Percentiles rank a stretch among this genome's conserved stretches.
phyloP scores from a whole-genome alignment of 1,284 basidiomycete genomes.

The Leccinum subrobustum region DNA sequence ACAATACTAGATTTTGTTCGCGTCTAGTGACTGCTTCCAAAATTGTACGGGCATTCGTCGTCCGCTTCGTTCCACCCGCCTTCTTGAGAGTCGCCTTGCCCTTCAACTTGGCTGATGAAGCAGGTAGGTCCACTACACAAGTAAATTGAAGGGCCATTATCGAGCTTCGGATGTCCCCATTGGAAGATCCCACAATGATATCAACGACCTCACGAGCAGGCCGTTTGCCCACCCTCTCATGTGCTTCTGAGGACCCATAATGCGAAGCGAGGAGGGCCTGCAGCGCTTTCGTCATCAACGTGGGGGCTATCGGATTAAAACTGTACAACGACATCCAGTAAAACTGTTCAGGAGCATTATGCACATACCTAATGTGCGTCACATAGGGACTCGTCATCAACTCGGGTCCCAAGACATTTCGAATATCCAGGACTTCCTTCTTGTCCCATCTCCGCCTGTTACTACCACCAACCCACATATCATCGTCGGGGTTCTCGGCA shows the following conservation, averaged over 20 bases:
- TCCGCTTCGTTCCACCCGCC: slow-evolving; percentile 1
- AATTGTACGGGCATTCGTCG: slow-evolving; percentile 34
- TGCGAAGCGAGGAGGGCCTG: slow-evolving; percentile 58
- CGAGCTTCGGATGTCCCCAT: slow-evolving; percentile 91
- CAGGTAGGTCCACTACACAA: slow-evolving; percentile 43
- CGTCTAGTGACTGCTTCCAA: slow-evolving; percentile 75
- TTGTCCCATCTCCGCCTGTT: too few species aligned
- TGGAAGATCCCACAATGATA: slow-evolving; percentile 72
- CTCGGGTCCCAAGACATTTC: slow-evolving; percentile 39
- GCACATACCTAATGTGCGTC: slow-evolving; percentile 68
- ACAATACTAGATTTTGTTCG: slow-evolving; percentile 86
- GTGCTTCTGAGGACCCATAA: slow-evolving; percentile 32
- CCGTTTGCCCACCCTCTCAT: slow-evolving; percentile 22
- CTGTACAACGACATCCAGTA: slow-evolving; percentile 38
- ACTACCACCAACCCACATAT: too few species aligned
- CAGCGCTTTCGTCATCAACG: slow-evolving; percentile 80
- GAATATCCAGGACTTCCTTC: too few species aligned
- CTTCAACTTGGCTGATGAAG: slow-evolving; percentile 17
- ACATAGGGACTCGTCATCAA: slow-evolving; percentile 65
- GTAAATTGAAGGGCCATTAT: slow-evolving; percentile 91
- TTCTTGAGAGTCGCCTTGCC: slow-evolving; percentile 35
- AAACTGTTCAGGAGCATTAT: not conserved
- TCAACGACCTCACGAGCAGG: slow-evolving; percentile 70
- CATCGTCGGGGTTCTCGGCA: too few species aligned
- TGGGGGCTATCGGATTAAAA: slow-evolving; percentile 90